Evolutionary conservation across 23 red algal genomes (phyloP).

Genomic region (Gracilaria domingensis): DNA sequence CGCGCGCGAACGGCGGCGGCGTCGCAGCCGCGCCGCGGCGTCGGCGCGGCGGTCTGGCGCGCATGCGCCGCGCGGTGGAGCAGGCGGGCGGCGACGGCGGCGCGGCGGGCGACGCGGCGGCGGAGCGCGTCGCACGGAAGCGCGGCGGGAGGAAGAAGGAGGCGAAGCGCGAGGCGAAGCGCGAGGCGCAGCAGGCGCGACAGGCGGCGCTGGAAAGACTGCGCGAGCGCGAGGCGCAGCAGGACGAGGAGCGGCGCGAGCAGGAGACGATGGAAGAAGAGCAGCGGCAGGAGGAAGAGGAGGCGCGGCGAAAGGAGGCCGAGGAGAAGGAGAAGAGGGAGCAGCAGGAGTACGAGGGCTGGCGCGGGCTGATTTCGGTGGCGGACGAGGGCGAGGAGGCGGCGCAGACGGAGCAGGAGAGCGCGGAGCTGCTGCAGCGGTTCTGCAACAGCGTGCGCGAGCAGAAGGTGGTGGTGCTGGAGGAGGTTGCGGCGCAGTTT

Average conservation of each 20-base stretch:
- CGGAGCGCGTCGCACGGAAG: neutral
- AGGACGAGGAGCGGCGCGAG: conserved; percentile 25
- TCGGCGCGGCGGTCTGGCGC: conserved; percentile 60
- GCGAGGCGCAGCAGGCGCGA: conserved; percentile 56
- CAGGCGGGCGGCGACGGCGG: neutral
- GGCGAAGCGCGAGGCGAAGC: conserved; percentile 68
- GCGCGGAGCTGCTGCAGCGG: conserved; percentile 41
- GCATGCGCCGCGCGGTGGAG: conserved; percentile 30
- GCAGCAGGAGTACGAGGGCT: conserved; percentile 57
- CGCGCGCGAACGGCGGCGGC: neutral
- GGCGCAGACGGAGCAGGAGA: conserved; percentile 11
- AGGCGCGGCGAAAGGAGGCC: neutral
- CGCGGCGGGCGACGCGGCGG: neutral
- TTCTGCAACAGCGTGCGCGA: conserved; percentile 56
- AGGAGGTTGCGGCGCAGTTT: conserved; percentile 77
- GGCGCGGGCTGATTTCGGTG: conserved; percentile 49
- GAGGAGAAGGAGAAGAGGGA: conserved; percentile 52
- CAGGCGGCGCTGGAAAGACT: conserved; percentile 24
- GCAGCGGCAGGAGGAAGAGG: conserved; percentile 9
- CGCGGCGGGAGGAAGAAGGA: conserved; percentile 80
- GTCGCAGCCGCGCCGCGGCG: conserved; percentile 20
- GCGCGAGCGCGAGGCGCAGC: conserved; percentile 48
- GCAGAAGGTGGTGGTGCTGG: conserved; percentile 72
- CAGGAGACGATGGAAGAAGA: conserved; percentile 21
- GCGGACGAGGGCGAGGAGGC: conserved; percentile 45